Conservation (phyloP, 257 asterid genomes). For the Gynochthodes officinalis region DNA sequence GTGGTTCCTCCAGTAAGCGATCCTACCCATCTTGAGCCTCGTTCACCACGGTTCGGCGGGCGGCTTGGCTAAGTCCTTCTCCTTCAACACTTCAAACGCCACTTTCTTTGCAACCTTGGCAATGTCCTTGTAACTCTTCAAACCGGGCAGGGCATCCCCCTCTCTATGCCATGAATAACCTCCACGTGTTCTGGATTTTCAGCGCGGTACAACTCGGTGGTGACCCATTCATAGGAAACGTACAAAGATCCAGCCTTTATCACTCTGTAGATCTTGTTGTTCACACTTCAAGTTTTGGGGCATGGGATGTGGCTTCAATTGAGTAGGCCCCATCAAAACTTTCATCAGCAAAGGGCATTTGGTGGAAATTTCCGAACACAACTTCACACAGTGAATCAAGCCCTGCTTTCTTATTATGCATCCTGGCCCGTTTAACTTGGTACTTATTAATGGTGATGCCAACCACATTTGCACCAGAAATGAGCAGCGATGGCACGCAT, state of each 20-base stretch:
- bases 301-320: constrained; percentile 73
- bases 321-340: constrained; percentile 74
- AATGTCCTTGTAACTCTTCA: constrained; percentile 24
- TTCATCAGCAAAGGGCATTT: constrained; percentile 59
- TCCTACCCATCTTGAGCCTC: too few relatives aligned
- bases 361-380: constrained; percentile 64
- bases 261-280: constrained; percentile 68
- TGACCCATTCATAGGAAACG: constrained; percentile 78
- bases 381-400: constrained; percentile 58
- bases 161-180: constrained; percentile 23
- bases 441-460: constrained; percentile 78
- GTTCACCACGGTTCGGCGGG: too few relatives aligned
- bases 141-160: constrained; percentile 30
- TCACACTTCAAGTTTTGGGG: constrained; percentile 59
- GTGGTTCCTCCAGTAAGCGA: too few relatives aligned
- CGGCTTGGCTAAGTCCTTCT: too few relatives aligned
- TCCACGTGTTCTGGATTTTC: too few relatives aligned
- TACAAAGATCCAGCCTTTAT: constrained; percentile 56
- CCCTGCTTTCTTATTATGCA: constrained; percentile 66
- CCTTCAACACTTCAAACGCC: constrained; percentile 54
- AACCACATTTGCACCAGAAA: constrained; percentile 60
- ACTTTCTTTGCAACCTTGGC: constrained; percentile 18
- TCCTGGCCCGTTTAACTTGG: constrained; percentile 57
- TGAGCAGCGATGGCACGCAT: constrained; percentile 81
- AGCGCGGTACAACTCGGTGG: too few relatives aligned